Evolutionary conservation across 495 filamentous ascomycete species (phyloP), one percentile per base, ranked within the genome.

Genomic region (Annulohypoxylon moriforme): DNA sequence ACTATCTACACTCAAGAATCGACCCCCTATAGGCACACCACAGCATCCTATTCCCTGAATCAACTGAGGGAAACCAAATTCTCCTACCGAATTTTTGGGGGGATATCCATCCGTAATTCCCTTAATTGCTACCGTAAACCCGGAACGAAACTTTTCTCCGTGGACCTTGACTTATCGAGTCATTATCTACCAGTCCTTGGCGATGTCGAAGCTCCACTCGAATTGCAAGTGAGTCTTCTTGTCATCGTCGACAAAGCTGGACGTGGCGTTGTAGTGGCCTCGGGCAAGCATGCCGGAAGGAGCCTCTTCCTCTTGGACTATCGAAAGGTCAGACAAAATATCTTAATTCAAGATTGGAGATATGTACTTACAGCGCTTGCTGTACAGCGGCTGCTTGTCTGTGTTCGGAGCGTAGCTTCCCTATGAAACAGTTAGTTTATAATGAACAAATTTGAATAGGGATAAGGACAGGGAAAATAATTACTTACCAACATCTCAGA

Each of bases 341-440:
- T 31, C 55, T 40, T 18, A 46, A 34, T 18, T 14, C 33, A 40
- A 25, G 61, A 44, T 31, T 18, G 52, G 36, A 47, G 38, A 50
- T 56, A 29, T 29, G 6, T 40, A 84, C 92, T 86, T 86, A 97
- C 96, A 98, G 72, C 89, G 91, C 86, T 97, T 98, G 80, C 89
- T 89, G 80, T 98, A 96, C 52, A 88, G 68, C 1, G 92, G 92
- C 78, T 91, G 93, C 74, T 91, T 89, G 31, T 90, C 88, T 6
- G 96, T 97, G 81, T 90, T 97, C 27, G 96, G 96, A 22, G 92
- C 90, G 78, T 93, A 99, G 63, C 92, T 94, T 58, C 96, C 95
- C 85, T 87, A 53, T 66, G 0, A 46, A 24, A 36, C 0, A 14
- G 33, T 76, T 49, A 64, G 71, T 53, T 57, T 67, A 18, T 16